Evolutionary conservation across 1,139 yeast species (phyloP).

Genomic region (Trichomonascaceae sp.): DNA sequence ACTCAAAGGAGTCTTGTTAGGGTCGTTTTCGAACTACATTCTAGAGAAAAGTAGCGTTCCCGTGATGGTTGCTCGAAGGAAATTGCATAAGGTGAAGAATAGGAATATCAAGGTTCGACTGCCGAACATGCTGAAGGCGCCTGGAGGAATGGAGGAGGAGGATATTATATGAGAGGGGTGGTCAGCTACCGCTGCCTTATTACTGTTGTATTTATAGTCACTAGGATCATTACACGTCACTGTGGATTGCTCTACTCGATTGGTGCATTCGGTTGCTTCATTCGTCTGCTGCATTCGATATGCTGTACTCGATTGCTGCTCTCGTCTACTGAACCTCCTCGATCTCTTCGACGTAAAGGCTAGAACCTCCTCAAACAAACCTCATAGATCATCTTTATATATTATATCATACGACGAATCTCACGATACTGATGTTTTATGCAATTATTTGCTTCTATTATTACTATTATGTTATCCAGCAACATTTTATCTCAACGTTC

Average conservation of each 20-base stretch:
- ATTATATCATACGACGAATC: background rate
- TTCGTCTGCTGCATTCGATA: too few species aligned
- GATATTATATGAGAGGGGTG: background rate
- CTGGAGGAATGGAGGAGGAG: slow-evolving; percentile 8
- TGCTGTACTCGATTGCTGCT: too few species aligned
- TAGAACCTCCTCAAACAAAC: too few species aligned
- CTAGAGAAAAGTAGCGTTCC: slow-evolving; percentile 79
- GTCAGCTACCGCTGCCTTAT: too few species aligned
- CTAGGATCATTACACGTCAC: too few species aligned
- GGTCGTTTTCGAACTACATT: slow-evolving; percentile 68
- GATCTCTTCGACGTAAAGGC: too few species aligned
- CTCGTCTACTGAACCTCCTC: too few species aligned
- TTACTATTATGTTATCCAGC: background rate
- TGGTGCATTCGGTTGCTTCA: too few species aligned
- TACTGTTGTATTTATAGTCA: too few species aligned
- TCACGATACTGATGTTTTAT: background rate
- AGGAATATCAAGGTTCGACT: slow-evolving; percentile 39
- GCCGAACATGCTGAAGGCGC: slow-evolving; percentile 34
- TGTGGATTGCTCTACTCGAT: too few species aligned
- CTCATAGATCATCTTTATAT: too few species aligned
- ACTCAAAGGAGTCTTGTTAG: slow-evolving; percentile 67
- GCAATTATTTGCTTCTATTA: background rate
- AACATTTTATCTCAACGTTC: background rate
- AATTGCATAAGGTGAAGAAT: slow-evolving; percentile 67
- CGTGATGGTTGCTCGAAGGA: slow-evolving; percentile 83